Evolutionary conservation across 2,329 filamentous ascomycete genomes (phyloP), one percentile per base, ranked within the genome.

Genomic region (Albifimbria verrucaria): DNA sequence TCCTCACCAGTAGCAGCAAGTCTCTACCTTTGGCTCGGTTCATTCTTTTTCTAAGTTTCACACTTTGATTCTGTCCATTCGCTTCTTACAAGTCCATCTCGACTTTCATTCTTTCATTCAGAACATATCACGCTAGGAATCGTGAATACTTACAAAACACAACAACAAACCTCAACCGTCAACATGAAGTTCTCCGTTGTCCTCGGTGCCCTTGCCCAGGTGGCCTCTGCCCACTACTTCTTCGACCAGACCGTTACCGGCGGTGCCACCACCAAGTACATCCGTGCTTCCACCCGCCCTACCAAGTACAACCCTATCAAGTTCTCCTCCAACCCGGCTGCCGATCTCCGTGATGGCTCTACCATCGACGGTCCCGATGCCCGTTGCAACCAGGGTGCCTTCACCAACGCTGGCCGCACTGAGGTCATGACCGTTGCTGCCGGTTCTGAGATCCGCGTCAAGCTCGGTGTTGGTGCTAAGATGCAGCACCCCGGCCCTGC

Each of bases 351-450:
- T 23, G 60, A 63, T 52, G 48, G 49, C 51, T 62, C 60, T 2
- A 22, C 41, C 55, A 51, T 50, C 21, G 60, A 63, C 25, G 57
- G 59, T 3, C 53, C 54, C 48, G 65, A 67, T 49, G 57, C 61
- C 42, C 59, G 61, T 36, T 66, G 65, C 60, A 67, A 67, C 56
- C 58, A 65, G 53, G 65, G 65, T 28, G 64, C 61, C 49, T 63
- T 62, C 54, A 44, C 51, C 42, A 55, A 54, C 41, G 57, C 57
- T 18, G 56, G 52, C 36, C 52, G 52, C 48, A 60, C 56, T 39
- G 25, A 65, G 21, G 59, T 61, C 41, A 55, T 64, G 53, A 58
- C 55, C 28, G 58, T 65, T 17, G 59, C 45, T 15, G 63, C 62
- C 28, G 63, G 63, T 28, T 32, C 36, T 18, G 59, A 62, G 23